A percentile compares a stretch with the other conserved stretches of the same genome.
These are phyloP conservation scores for Metarhizium album DNA, from an alignment of 2,329 filamentous ascomycete genomes.

Conservation along the genomic window DNA sequence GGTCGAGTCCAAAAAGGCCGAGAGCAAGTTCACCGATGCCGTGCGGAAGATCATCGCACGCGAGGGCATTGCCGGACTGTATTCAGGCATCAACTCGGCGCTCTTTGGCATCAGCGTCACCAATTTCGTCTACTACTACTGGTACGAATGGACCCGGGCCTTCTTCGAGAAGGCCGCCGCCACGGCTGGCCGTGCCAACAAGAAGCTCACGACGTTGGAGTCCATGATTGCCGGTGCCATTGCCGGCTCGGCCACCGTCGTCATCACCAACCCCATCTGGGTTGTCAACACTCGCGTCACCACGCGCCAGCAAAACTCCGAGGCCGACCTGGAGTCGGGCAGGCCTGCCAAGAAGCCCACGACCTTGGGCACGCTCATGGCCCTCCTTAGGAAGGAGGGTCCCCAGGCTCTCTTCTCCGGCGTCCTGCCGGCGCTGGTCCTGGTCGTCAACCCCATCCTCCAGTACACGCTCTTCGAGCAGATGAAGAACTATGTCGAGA, in stretches of 20 bases:
- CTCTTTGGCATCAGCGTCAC: slow-evolving; percentile 97
- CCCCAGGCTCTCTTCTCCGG: slow-evolving; percentile 79
- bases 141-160: slow-evolving; percentile 93
- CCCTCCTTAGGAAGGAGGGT: slow-evolving; percentile 75
- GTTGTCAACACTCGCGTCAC: slow-evolving; percentile 98
- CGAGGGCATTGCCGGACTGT: slow-evolving; percentile 81
- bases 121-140: slow-evolving; percentile 99
- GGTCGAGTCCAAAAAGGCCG: slow-evolving; percentile 89
- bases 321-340: slow-evolving; percentile 31
- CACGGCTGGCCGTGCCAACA: slow-evolving; percentile 60
- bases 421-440: slow-evolving; percentile 80
- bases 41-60: slow-evolving; percentile 80
- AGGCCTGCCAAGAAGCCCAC: slow-evolving; percentile 39
- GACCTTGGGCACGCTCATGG: slow-evolving; percentile 71
- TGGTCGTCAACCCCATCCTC: slow-evolving; percentile 96
- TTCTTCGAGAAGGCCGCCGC: slow-evolving; percentile 73
- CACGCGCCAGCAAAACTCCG: slow-evolving; percentile 56
- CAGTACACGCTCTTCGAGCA: slow-evolving; percentile 99
- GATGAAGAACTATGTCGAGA: slow-evolving; percentile 85
- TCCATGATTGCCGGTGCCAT: slow-evolving; percentile 92
- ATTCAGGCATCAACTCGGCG: slow-evolving; percentile 85
- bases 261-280: slow-evolving; percentile 98
- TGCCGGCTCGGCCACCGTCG: slow-evolving; percentile 85
- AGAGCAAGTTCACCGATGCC: slow-evolving; percentile 74
- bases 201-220: slow-evolving; percentile 82